These are phyloP conservation scores for Leccinum obscurum DNA, from an alignment of 768 basidiomycete genomes.

Conservation along the genomic window DNA sequence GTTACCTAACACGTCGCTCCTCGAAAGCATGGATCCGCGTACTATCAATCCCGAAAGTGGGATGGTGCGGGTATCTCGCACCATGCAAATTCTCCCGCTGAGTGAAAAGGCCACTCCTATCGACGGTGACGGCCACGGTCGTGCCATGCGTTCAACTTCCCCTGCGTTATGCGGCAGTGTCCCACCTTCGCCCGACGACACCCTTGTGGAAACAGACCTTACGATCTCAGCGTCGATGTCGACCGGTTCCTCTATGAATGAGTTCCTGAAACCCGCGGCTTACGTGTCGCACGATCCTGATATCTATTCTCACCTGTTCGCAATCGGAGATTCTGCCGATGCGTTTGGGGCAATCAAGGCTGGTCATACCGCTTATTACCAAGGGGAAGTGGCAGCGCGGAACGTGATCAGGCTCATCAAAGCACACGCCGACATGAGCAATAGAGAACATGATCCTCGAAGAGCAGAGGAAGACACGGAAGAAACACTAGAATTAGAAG, in stretches of 20 bases:
- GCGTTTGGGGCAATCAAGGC: slow-evolving; percentile 64
- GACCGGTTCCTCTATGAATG: neutral
- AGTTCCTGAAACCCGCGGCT: neutral
- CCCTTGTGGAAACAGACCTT: slow-evolving; percentile 9
- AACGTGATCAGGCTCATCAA: slow-evolving; percentile 51
- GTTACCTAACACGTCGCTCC: slow-evolving; percentile 51
- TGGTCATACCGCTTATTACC: slow-evolving; percentile 55
- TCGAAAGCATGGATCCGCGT: slow-evolving; percentile 42
- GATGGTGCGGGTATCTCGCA: slow-evolving; percentile 47
- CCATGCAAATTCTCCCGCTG: slow-evolving; percentile 47
- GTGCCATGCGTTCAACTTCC: slow-evolving; percentile 2
- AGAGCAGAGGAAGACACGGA: neutral
- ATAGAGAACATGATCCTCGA: neutral
- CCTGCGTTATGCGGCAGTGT: slow-evolving; percentile 6
- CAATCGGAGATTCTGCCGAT: slow-evolving; percentile 62
- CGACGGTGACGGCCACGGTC: neutral
- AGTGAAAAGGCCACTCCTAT: neutral
- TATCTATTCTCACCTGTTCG: slow-evolving; percentile 55
- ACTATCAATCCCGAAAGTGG: slow-evolving; percentile 41
- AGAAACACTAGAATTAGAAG: slow-evolving; percentile 33
- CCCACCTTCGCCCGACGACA: slow-evolving; percentile 11
- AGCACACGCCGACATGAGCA: neutral
- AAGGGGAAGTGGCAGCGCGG: slow-evolving; percentile 52
- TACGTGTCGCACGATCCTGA: slow-evolving; percentile 24
- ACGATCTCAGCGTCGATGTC: neutral